Evolutionary conservation across 2,329 filamentous ascomycete species (phyloP), one percentile per base, ranked within the genome.

Genomic region (Calonectria henricotiae): DNA sequence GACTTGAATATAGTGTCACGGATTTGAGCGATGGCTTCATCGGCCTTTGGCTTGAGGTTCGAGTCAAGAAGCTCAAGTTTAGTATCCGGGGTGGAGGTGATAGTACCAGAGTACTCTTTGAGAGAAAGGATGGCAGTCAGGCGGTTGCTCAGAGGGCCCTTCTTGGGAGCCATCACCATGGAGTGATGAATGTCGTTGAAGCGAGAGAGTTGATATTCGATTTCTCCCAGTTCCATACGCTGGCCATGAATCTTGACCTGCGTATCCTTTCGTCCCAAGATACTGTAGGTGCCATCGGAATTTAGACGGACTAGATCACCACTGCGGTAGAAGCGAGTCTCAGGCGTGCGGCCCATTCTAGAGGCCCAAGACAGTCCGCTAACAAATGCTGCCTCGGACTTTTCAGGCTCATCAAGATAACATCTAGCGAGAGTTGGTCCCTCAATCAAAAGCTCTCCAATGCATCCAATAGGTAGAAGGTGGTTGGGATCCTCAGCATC

Each of bases 171-270:
- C 71, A 41, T 79, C 3, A 88, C 81, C 12, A 84, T 81, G 9
- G 69, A 71, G 46, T 80, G 86, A 80, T 75, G 93, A 82, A 74
- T 92, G 75, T 62, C 88, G 80, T 23, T 87, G 88, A 81, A 89
- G 84, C 78, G 92, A 87, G 70, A 64, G 2, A 75, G 73, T 25
- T 89, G 88, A 74, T 87, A 47, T 44, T 80, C 79, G 4, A 80
- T 76, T 64, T 80, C 79, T 2, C 75, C 77, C 1, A 88, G 81
- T 78, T 87, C 90, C 66, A 89, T 82, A 54, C 88, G 80, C 69
- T 86, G 89, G 13, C 90, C 90, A 20, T 74, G 68, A 1, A 75
- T 65, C 9, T 76, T 76, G 47, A 76, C 73, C 13, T 76, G 74
- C 0, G 68, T 46, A 8, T 76, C 89, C 72, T 88, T 89, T 7